These are phyloP conservation scores for Kazachstania bromeliacearum DNA, from an alignment of 805 yeast genomes.

Conservation along the genomic window DNA sequence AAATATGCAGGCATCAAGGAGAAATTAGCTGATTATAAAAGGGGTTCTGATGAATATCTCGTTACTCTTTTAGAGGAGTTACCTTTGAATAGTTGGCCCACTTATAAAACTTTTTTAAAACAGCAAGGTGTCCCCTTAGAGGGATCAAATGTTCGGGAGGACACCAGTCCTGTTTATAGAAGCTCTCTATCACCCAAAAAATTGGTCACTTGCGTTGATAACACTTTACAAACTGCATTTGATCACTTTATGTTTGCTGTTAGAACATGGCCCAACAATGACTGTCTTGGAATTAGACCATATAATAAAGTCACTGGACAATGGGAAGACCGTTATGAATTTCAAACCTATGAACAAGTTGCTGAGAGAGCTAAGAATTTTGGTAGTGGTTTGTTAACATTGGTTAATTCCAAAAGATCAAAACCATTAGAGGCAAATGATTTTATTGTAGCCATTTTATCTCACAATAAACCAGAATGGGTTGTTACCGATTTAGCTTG, in stretches of 20 bases:
- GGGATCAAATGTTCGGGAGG: constrained; percentile 30
- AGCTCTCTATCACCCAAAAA: constrained; percentile 30
- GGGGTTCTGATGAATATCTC: constrained; percentile 23
- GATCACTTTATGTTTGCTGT: constrained; percentile 37
- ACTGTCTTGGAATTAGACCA: constrained; percentile 40
- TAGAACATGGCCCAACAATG: constrained; percentile 29
- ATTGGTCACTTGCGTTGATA: constrained; percentile 34
- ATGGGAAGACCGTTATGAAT: constrained; percentile 36
- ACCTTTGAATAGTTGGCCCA: constrained; percentile 20
- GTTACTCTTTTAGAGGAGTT: constrained; percentile 13
- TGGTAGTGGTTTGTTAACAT: constrained; percentile 46
- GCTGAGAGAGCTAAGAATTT: constrained; percentile 36
- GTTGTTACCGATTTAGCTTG: constrained; percentile 59
- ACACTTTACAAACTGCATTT: constrained; percentile 36
- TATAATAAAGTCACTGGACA: constrained; percentile 26
- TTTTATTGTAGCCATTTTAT: constrained; percentile 47
- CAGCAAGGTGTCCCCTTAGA: constrained; percentile 32
- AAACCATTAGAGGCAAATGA: constrained; percentile 25
- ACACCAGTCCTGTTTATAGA: constrained; percentile 43
- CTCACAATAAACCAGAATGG: constrained; percentile 62
- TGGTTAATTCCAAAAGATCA: constrained; percentile 33
- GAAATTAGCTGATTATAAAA: constrained; percentile 12
- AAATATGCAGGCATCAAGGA: constrained; percentile 13
- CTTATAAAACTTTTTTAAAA: constrained; percentile 17
- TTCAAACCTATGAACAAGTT: constrained; percentile 36